Evolutionary conservation across 176 grass and related monocot genomes (phyloP), one percentile per base, ranked within the genome.

Genomic region (Pontederia paniculata): DNA sequence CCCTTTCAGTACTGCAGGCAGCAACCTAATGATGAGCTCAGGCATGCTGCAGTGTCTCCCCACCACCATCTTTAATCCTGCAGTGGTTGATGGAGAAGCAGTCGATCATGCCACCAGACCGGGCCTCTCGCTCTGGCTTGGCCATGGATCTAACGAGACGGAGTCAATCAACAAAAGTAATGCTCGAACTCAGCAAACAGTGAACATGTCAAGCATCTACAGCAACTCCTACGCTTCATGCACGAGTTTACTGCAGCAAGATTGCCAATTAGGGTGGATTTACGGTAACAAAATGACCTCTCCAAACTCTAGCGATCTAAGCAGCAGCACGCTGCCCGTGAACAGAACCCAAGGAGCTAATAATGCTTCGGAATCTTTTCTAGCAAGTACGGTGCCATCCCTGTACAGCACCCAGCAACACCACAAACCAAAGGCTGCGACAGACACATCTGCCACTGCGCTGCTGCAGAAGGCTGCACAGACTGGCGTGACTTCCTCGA

Each of bases 401-500:
- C 14, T 11, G 21, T 57, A n/a, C 23, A 57, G 55, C 23, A 37
- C 55, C 28, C 55, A 25, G 23, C 55, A 57, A 10, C 55, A 57
- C 23, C 55, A 57, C 12, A 21, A 57, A 13, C 15, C 23, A 14
- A 28, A 2, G 55, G 14, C 13, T 4, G 22, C 23, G 23, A 15
- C 55, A 28, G 13, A 15, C 12, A 16, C 31, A 23, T 37, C 55
- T 9, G 55, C 23, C 13, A 57, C 55, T 31, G 55, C 55, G 23
- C 23, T 57, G 12, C 55, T 57, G 23, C 55, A 57, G 23, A 41
- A 57, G 15, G 55, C 22, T 41, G 55, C 55, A 28, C 55, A 28
- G 14, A 17, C 52, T 42, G 48, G 63, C 28, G 49, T 53, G 9
- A 52, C 25, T 21, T 37, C n/a, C 15, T 16, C 63, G 13, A 41